Percentiles rank a stretch among this genome's conserved stretches.
Conservation (phyloP, 148 eudicot species). For the Diospyros kaki region DNA sequence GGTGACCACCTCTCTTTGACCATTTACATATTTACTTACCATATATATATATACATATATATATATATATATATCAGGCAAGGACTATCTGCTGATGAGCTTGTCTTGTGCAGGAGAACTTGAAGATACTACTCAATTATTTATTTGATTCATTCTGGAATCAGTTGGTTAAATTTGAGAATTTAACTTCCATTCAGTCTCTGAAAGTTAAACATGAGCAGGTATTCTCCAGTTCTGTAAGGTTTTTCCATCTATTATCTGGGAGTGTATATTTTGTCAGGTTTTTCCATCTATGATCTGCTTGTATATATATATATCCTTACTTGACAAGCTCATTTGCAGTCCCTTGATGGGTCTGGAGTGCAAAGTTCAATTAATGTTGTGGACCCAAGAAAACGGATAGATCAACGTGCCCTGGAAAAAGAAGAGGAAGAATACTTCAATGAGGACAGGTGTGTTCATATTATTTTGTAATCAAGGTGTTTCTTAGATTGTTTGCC, state of each 20-base stretch:
- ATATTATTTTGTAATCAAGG: neutral
- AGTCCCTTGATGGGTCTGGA: constrained; percentile 69
- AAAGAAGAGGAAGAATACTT: constrained; percentile 98
- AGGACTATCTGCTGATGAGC: constrained; percentile 6
- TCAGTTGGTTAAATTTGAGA: constrained; percentile 66
- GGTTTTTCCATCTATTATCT: neutral
- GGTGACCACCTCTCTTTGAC: constrained; percentile 34
- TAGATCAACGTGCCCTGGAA: constrained; percentile 88
- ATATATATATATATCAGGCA: constrained; percentile 5
- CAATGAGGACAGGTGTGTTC: constrained; percentile 77
- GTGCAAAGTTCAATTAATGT: constrained; percentile 30
- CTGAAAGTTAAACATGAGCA: constrained; percentile 88
- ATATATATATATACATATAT: constrained; percentile 12
- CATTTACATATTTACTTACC: neutral
- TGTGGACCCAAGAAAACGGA: constrained; percentile 64
- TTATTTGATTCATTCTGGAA: constrained; percentile 81
- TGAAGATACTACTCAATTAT: constrained; percentile 69
- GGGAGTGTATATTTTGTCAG: neutral
- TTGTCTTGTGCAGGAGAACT: constrained; percentile 62
- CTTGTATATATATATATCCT: neutral
- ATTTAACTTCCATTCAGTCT: constrained; percentile 45
- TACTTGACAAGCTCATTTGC: constrained; percentile 29
- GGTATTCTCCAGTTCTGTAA: constrained; percentile 32
- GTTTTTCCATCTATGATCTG: neutral
- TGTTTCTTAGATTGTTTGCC: neutral